Percentiles rank a stretch among this genome's conserved stretches.
Evolutionary conservation across 2,329 filamentous ascomycete species (phyloP).

Genomic region (Calycina herbarum): DNA sequence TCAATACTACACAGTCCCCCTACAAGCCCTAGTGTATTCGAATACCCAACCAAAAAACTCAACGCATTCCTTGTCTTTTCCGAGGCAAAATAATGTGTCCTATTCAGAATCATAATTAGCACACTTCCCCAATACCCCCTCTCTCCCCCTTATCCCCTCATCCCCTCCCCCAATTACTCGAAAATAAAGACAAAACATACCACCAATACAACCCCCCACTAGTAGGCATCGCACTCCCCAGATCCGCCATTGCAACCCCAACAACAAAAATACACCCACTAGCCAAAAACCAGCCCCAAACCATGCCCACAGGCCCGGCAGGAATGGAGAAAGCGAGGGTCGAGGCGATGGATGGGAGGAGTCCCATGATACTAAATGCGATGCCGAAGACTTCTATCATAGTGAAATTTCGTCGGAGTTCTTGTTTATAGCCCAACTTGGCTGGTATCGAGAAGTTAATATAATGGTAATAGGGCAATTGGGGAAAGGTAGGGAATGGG

Average conservation of each 20-base stretch:
- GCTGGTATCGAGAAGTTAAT: slow-evolving; percentile 18
- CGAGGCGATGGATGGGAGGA: slow-evolving; percentile 60
- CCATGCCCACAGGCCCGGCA: slow-evolving; percentile 59
- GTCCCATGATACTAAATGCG: slow-evolving; percentile 60
- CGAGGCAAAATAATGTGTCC: slow-evolving; percentile 58
- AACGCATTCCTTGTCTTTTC: slow-evolving; percentile 55
- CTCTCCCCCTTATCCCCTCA: background rate
- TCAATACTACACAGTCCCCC: slow-evolving; percentile 63
- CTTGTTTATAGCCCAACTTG: slow-evolving; percentile 50
- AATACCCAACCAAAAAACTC: slow-evolving; percentile 61
- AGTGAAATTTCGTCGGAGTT: slow-evolving; percentile 60
- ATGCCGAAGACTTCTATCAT: slow-evolving; percentile 63
- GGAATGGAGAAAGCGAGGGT: slow-evolving; percentile 60
- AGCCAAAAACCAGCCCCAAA: slow-evolving; percentile 63
- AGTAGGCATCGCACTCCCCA: slow-evolving; percentile 57
- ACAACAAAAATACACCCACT: slow-evolving; percentile 59
- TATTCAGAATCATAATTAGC: slow-evolving; percentile 37
- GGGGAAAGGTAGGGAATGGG: background rate
- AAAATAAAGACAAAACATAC: slow-evolving; percentile 19
- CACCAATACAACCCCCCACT: slow-evolving; percentile 56
- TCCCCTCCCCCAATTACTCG: background rate
- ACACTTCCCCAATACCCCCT: background rate
- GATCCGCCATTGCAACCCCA: slow-evolving; percentile 57
- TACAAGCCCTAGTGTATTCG: slow-evolving; percentile 60
- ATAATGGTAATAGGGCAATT: background rate